Conservation (phyloP, 2,329 filamentous ascomycete species). For the Talaromyces funiculosus region DNA sequence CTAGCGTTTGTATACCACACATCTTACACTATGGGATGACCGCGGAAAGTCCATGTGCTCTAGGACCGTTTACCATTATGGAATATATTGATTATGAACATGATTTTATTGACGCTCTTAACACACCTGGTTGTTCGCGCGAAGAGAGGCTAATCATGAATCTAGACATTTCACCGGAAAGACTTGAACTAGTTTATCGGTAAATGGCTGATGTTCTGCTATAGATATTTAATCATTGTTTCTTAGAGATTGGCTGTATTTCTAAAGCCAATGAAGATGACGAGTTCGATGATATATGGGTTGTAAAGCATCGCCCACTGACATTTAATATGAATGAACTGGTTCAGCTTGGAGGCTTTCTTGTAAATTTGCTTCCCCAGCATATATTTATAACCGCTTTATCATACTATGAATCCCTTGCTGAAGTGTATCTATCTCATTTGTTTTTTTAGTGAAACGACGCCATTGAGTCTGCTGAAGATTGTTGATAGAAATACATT, state of each 20-base stretch:
- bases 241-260: conserved; percentile 39
- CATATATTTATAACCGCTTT: conserved; percentile 27
- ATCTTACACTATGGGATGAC: conserved; percentile 19
- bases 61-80: conserved; percentile 35
- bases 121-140: conserved; percentile 19
- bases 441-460: conserved; percentile 37
- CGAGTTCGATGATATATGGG: conserved; percentile 12
- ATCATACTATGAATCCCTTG: conserved; percentile 37
- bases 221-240: conserved; percentile 30
- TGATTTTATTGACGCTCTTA: conserved; percentile 22
- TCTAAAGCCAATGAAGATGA: conserved; percentile 19
- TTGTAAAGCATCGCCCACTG: conserved; percentile 34
- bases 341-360: conserved; percentile 21
- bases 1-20: conserved; percentile 18
- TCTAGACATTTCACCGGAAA: conserved; percentile 28
- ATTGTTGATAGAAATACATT: conserved; percentile 21
- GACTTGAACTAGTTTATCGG: conserved; percentile 32
- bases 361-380: conserved; percentile 17
- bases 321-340: conserved; percentile 43
- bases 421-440: conserved; percentile 40
- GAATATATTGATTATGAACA: conserved; percentile 23
- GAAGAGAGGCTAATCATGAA: conserved; percentile 30
- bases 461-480: conserved; percentile 24
- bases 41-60: conserved; percentile 3
- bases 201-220: conserved; percentile 41